A percentile compares a stretch with the other conserved stretches of the same genome.
Conservation (phyloP, 192 early-diverging fungal genomes). For the Coemansia sp. region DNA sequence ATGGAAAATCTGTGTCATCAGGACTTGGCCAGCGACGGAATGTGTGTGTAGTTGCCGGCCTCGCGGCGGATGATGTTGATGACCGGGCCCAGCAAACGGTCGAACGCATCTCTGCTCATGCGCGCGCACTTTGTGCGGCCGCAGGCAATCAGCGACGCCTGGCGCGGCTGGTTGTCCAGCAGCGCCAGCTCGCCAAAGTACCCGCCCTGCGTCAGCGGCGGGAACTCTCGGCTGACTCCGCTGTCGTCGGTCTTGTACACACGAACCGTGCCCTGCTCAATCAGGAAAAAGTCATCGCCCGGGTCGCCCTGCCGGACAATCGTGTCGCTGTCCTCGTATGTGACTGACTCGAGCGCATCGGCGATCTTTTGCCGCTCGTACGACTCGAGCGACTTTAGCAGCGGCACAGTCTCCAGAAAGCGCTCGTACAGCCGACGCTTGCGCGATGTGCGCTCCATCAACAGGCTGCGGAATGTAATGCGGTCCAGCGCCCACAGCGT, state of each 20-base stretch:
- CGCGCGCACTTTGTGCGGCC: conserved; percentile 94
- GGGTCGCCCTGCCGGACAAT: conserved; percentile 92
- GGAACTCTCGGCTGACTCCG: conserved; percentile 75
- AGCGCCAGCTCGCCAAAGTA: conserved; percentile 99
- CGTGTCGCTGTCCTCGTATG: conserved; percentile 77
- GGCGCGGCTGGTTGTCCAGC: conserved; percentile 90
- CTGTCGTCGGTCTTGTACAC: conserved; percentile 80
- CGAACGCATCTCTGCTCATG: conserved; percentile 93
- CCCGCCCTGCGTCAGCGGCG: conserved; percentile 73
- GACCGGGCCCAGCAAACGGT: conserved; percentile 89
- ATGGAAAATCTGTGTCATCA: background rate
- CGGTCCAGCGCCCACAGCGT: conserved; percentile 97
- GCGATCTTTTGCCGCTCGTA: conserved; percentile 99
- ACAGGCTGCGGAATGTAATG: conserved; percentile 92
- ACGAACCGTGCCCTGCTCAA: conserved; percentile 85
- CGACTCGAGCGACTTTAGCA: conserved; percentile 84
- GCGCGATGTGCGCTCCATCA: conserved; percentile 97
- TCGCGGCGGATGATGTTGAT: conserved; percentile 96
- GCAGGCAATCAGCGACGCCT: conserved; percentile 83
- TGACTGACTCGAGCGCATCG: conserved; percentile 92
- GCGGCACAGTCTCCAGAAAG: conserved; percentile 90
- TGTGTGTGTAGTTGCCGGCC: conserved; percentile 80
- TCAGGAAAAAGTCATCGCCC: conserved; percentile 93
- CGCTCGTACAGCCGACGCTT: conserved; percentile 95
- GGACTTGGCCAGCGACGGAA: conserved; percentile 33